Conservation (phyloP, 768 basidiomycete genomes). For the Boletus rubropictus region DNA sequence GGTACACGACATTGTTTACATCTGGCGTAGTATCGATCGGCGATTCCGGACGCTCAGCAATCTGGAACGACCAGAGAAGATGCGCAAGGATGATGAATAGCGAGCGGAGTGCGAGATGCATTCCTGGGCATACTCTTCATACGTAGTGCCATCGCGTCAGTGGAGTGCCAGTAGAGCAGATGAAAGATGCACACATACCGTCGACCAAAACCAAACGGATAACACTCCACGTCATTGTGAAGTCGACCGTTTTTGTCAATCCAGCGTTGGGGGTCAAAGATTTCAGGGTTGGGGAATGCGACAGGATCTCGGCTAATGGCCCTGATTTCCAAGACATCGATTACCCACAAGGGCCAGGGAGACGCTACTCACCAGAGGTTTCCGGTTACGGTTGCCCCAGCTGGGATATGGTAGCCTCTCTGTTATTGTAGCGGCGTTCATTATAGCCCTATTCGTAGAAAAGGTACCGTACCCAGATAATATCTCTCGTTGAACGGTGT, state of each 20-base stretch:
- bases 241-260: constrained; percentile 39
- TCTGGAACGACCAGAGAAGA: constrained; percentile 56
- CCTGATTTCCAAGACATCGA: constrained; percentile 23
- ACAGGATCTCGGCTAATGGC: constrained; percentile 52
- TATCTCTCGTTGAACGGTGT: constrained; percentile 58
- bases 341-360: neutral
- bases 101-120: constrained; percentile 46
- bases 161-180: too few species aligned
- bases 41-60: constrained; percentile 39
- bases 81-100: constrained; percentile 56
- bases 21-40: constrained; percentile 50
- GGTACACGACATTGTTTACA: constrained; percentile 53
- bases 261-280: constrained; percentile 58
- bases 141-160: too few species aligned
- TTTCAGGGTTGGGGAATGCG: constrained; percentile 52
- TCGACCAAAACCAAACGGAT: constrained; percentile 51
- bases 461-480: constrained; percentile 44
- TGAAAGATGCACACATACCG: constrained; percentile 11
- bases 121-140: constrained; percentile 54
- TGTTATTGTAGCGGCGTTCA: neutral
- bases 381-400: constrained; percentile 19
- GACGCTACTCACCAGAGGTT: constrained; percentile 15
- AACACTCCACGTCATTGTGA: constrained; percentile 42
- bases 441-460: constrained; percentile 28
- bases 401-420: constrained; percentile 21